Evolutionary conservation across 2,329 filamentous ascomycete genomes (phyloP).

Genomic region (Cyphellophora attinorum): DNA sequence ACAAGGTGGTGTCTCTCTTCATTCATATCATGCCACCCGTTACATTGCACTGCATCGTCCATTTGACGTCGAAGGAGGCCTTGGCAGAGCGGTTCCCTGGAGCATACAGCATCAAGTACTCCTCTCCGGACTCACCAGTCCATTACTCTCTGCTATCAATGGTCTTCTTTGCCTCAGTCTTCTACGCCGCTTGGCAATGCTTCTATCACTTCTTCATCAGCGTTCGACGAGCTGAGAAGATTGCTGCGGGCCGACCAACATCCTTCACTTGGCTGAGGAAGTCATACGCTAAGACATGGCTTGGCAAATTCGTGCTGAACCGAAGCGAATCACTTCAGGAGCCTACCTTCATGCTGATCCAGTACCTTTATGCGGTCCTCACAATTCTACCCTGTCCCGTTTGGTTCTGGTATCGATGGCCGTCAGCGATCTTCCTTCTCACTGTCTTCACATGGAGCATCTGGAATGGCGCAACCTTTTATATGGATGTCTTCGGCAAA

Average conservation of each 20-base stretch:
- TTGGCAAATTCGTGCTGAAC: constrained; percentile 74
- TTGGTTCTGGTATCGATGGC: constrained; percentile 85
- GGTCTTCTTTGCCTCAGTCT: constrained; percentile 88
- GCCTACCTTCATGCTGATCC: constrained; percentile 88
- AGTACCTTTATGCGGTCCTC: constrained; percentile 79
- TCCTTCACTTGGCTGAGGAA: constrained; percentile 95
- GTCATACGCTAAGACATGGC: constrained; percentile 81
- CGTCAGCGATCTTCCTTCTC: constrained; percentile 66
- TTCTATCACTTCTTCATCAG: constrained; percentile 92
- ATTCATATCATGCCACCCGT: constrained; percentile 99
- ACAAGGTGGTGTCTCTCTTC: constrained; percentile 95
- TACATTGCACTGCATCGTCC: constrained; percentile 83
- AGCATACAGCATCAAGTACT: constrained; percentile 68
- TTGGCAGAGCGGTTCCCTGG: constrained; percentile 71
- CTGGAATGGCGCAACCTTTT: constrained; percentile 94
- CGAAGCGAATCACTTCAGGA: constrained; percentile 72
- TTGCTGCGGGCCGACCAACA: constrained; percentile 86
- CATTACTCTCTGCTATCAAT: constrained; percentile 76
- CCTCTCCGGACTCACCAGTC: constrained; percentile 58
- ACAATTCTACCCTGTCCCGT: constrained; percentile 92
- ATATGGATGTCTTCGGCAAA: constrained; percentile 96
- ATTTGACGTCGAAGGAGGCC: constrained; percentile 58
- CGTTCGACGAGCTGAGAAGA: constrained; percentile 87
- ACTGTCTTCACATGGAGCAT: constrained; percentile 88
- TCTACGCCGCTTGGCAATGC: constrained; percentile 88